Evolutionary conservation across 2,329 filamentous ascomycete species (phyloP).

Genomic region (Cryphonectria radicalis): DNA sequence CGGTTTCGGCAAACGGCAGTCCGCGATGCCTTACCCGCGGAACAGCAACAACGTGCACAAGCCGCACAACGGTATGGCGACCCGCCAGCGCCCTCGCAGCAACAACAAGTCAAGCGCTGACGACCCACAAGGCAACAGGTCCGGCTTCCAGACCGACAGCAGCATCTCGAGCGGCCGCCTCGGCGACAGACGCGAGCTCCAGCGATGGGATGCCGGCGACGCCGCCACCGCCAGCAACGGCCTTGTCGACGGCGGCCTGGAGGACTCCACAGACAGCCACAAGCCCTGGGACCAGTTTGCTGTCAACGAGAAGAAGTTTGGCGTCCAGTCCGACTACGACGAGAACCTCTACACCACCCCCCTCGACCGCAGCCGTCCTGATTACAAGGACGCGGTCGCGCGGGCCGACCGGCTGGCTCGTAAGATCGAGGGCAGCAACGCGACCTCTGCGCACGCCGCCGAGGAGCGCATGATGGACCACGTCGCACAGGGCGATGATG

Average conservation of each 20-base stretch:
- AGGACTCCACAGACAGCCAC: slow-evolving; percentile 48
- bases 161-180: slow-evolving; percentile 80
- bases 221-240: slow-evolving; percentile 45
- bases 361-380: slow-evolving; percentile 82
- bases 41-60: slow-evolving; percentile 44
- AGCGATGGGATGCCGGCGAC: slow-evolving; percentile 74
- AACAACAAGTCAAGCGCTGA: slow-evolving; percentile 22
- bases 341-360: slow-evolving; percentile 93
- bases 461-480: slow-evolving; percentile 83
- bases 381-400: slow-evolving; percentile 77
- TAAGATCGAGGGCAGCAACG: slow-evolving; percentile 80
- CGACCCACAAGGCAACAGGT: slow-evolving; percentile 59
- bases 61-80: slow-evolving; percentile 44
- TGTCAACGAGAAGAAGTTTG: slow-evolving; percentile 85
- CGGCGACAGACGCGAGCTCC: slow-evolving; percentile 73
- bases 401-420: slow-evolving; percentile 82
- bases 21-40: slow-evolving; percentile 40
- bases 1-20: slow-evolving; percentile 38
- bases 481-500: slow-evolving; percentile 65
- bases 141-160: slow-evolving; percentile 81
- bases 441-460: slow-evolving; percentile 80
- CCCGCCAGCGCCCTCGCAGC: not conserved
- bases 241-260: slow-evolving; percentile 69
- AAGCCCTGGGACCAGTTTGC: slow-evolving; percentile 88
- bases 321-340: slow-evolving; percentile 86